These are phyloP conservation scores for Globisporangium rhizosaccharum DNA, from an alignment of 352 stramenopile species.

Conservation along the genomic window DNA sequence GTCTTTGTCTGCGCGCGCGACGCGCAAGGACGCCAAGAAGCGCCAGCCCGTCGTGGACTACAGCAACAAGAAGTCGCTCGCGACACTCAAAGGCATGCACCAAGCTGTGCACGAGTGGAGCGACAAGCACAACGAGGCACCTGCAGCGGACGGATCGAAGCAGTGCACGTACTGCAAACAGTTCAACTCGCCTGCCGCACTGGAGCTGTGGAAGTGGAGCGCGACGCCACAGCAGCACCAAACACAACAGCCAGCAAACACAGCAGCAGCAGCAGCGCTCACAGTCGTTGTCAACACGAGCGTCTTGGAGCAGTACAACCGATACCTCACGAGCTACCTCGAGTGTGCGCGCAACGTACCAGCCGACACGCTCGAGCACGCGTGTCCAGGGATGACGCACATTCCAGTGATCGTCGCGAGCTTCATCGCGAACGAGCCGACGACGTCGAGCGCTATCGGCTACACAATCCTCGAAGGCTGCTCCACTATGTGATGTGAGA, in stretches of 20 bases:
- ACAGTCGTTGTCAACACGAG: neutral
- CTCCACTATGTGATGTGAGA: neutral
- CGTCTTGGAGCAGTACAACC: neutral
- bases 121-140: neutral
- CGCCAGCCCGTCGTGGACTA: constrained; percentile 1
- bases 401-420: constrained; percentile 7
- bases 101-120: neutral
- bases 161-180: constrained; percentile 3
- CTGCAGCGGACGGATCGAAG: no score
- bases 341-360: constrained; percentile 1
- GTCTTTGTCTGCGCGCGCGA: neutral
- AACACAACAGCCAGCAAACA: neutral
- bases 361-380: neutral
- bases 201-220: constrained; percentile 3
- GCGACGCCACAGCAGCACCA: neutral
- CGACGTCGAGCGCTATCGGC: no score
- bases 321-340: constrained; percentile 3
- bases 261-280: neutral
- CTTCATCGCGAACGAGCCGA: constrained; percentile 1
- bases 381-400: neutral
- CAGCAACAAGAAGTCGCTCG: neutral
- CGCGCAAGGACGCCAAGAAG: neutral
- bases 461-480: neutral
- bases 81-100: constrained; percentile 3
- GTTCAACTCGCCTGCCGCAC: constrained; percentile 3